Evolutionary conservation across 179 eudicot genomes (phyloP).

Genomic region (Heliamphora ciliata): DNA sequence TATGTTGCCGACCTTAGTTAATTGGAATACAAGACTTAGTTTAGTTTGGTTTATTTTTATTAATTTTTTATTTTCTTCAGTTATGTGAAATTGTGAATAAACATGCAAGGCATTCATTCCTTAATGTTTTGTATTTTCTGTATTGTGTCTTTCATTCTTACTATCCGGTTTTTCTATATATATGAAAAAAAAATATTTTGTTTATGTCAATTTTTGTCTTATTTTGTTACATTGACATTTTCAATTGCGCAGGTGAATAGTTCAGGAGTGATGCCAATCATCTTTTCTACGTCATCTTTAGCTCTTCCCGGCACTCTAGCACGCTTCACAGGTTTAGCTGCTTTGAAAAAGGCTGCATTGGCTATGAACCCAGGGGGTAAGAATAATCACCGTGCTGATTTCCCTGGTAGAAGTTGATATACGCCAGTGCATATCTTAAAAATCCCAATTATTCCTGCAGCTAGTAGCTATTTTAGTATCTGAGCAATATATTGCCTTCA

Average conservation of each 20-base stretch:
- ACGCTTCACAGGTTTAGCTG: slow-evolving; percentile 76
- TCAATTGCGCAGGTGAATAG: slow-evolving; percentile 68
- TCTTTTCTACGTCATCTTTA: slow-evolving; percentile 88
- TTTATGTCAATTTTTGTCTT: not conserved
- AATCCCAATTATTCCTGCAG: not conserved
- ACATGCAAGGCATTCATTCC: not conserved
- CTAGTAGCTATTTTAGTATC: not conserved
- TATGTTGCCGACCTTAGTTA: no score
- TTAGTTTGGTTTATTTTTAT: no score
- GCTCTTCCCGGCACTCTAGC: slow-evolving; percentile 94
- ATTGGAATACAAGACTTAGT: no score
- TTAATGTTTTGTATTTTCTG: not conserved
- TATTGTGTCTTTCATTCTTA: not conserved
- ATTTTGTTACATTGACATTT: slow-evolving; percentile 8
- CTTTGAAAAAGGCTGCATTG: slow-evolving; percentile 72
- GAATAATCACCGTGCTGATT: not conserved
- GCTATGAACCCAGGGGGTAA: slow-evolving; percentile 91
- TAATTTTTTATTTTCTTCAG: not conserved
- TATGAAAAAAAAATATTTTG: no score
- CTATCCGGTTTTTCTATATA: not conserved
- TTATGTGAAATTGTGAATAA: not conserved
- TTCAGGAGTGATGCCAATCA: slow-evolving; percentile 97
- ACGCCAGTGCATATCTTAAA: not conserved
- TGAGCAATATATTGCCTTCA: not conserved
- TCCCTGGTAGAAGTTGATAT: not conserved